Evolutionary conservation across 371 early-diverging fungal genomes (phyloP).

Genomic region (Circinella umbellata): DNA sequence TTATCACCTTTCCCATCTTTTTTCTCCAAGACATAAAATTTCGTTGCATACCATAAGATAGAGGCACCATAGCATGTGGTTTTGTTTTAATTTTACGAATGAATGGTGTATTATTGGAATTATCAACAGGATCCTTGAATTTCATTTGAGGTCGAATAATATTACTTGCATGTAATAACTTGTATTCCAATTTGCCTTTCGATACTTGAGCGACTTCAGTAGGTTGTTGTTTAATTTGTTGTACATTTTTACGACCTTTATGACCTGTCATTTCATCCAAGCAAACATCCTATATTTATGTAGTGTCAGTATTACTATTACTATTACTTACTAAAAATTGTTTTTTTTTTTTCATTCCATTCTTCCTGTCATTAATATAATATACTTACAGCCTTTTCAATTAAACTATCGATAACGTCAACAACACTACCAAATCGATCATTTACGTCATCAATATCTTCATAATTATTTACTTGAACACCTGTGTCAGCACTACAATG

Average conservation of each 20-base stretch:
- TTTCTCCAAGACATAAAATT: no score
- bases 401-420: constrained; percentile 82
- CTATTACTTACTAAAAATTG: no score
- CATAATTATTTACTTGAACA: constrained; percentile 29
- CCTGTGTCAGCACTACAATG: constrained; percentile 48
- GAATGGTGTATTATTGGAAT: constrained; percentile 75
- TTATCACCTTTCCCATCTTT: no score
- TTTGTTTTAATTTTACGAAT: constrained; percentile 80
- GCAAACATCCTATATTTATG: constrained; percentile 41
- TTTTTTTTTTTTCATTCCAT: no score
- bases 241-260: constrained; percentile 27
- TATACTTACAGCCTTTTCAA: constrained; percentile 79
- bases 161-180: constrained; percentile 75
- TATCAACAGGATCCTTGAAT: constrained; percentile 89
- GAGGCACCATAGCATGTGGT: constrained; percentile 83
- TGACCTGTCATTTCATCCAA: constrained; percentile 63
- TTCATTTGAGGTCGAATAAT: constrained; percentile 86
- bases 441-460: constrained; percentile 73
- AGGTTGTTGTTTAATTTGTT: constrained; percentile 48
- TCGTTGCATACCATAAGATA: constrained; percentile 52
- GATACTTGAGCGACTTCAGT: constrained; percentile 61
- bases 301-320: no score
- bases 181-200: constrained; percentile 52
- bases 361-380: no score
- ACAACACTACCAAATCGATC: constrained; percentile 69